Percentiles rank a stretch among this genome's conserved stretches.
Conservation (phyloP, 116 monocot genomes). For the Zostera marina region DNA sequence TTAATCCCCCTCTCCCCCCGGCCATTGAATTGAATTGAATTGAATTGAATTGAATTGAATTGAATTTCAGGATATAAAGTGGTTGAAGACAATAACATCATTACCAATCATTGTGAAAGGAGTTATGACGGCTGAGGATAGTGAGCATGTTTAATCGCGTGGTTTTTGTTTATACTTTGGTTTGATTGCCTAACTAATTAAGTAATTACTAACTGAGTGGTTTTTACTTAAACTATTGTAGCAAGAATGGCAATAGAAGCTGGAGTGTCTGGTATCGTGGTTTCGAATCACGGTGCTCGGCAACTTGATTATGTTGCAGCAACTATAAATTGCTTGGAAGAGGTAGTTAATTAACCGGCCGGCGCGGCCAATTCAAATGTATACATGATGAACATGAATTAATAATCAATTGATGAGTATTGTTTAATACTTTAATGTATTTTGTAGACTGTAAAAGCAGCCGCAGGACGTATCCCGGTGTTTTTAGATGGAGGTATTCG, state of each 20-base stretch:
- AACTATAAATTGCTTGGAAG: slow-evolving; percentile 71
- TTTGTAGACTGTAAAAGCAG: slow-evolving; percentile 68
- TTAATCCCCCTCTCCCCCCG: too few species aligned
- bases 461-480: slow-evolving; percentile 61
- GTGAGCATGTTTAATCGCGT: slow-evolving; percentile 24
- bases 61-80: slow-evolving; percentile 69
- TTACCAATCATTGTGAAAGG: slow-evolving; percentile 84
- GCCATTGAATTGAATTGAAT: background rate
- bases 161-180: too few species aligned
- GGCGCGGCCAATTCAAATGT: too few species aligned
- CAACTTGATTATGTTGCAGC: slow-evolving; percentile 82
- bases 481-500: slow-evolving; percentile 86
- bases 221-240: slow-evolving; percentile 10
- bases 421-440: background rate
- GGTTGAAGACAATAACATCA: slow-evolving; percentile 79
- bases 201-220: background rate
- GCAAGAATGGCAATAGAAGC: slow-evolving; percentile 56
- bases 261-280: slow-evolving; percentile 79
- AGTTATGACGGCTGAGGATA: slow-evolving; percentile 73
- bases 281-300: slow-evolving; percentile 96
- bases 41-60: background rate
- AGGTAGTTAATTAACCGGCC: slow-evolving; percentile 31
- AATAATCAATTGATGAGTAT: background rate
- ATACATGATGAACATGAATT: background rate
- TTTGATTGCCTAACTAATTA: background rate